Evolutionary conservation across 768 basidiomycete genomes (phyloP), one percentile per base, ranked within the genome.

Genomic region (Obba rivulosa): DNA sequence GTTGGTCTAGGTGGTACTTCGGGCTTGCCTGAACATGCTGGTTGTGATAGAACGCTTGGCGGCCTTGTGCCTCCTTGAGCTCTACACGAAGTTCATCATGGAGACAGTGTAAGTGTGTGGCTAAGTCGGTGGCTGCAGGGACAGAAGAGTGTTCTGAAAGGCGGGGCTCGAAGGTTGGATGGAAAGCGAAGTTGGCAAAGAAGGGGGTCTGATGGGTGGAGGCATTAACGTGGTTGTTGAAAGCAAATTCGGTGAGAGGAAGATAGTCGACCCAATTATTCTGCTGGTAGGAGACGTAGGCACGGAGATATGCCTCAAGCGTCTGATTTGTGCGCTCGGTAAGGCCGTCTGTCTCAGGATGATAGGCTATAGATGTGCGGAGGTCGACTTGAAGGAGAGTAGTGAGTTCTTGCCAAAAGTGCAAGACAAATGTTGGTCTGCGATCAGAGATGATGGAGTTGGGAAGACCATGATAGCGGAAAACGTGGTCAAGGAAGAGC

Each of bases 201-300:
- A 3, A 54, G 1, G 49, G 49, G 8, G 53, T 36, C 10, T 47
- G 41, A 24, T 45, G 36, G 31, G 69, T 72, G 1, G 70, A 65
- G 2, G 61, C 25, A 43, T 68, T 67, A 3, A 50, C 48, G 23
- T 53, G 34, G 40, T 72, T 71, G 52, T 76, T 76, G 58, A 65
- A 70, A 0, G 61, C 52, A 50, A 76, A 75, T 53, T 75, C 68
- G 7, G 69, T 68, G 14, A 74, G 54, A 0, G 70, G 62, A 0
- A 76, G 60, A 34, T 62, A 65, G 17, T 70, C 64, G 3, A 63
- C 63, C 72, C 72, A 75, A 48, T 75, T 58, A 45, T 74, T 68
- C 48, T 75, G 75, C 21, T 71, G 65, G 35, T 69, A 69, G 0
- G 58, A 64, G 43, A 47, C 55, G 41, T 66, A 73, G 24, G 61